Evolutionary conservation across 805 yeast genomes (phyloP).

Genomic region (Zygosaccharomyces kombuchaensis): DNA sequence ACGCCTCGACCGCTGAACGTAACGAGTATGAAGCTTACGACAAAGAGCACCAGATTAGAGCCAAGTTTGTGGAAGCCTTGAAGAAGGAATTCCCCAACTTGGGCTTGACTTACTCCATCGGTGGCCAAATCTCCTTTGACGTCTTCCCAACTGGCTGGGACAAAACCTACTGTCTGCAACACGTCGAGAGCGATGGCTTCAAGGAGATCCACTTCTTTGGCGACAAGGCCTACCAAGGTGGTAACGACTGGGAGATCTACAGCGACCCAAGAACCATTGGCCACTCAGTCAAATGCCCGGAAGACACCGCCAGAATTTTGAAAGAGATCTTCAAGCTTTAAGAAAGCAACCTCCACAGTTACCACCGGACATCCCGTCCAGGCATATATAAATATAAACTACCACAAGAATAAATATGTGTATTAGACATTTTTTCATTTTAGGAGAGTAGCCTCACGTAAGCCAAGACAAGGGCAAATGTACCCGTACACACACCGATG

Average conservation of each 20-base stretch:
- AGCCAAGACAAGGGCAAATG: slow-evolving; percentile 89
- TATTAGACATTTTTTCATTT: not conserved
- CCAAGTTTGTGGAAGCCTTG: slow-evolving; percentile 77
- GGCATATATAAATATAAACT: not conserved
- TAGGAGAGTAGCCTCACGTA: slow-evolving; percentile 73
- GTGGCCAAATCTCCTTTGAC: slow-evolving; percentile 98
- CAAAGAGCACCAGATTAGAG: slow-evolving; percentile 74
- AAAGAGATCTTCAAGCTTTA: slow-evolving; percentile 63
- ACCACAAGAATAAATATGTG: not conserved
- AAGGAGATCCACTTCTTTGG: slow-evolving; percentile 94
- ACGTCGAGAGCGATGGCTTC: slow-evolving; percentile 81
- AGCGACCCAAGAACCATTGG: slow-evolving; percentile 90
- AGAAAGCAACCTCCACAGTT: not conserved
- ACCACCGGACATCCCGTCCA: not conserved
- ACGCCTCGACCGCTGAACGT: slow-evolving; percentile 92
- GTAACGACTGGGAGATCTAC: slow-evolving; percentile 98
- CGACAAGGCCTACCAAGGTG: slow-evolving; percentile 95
- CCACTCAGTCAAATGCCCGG: slow-evolving; percentile 86
- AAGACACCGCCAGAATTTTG: slow-evolving; percentile 80
- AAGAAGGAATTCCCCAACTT: slow-evolving; percentile 77
- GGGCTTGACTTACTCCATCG: slow-evolving; percentile 92
- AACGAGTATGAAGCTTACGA: slow-evolving; percentile 87
- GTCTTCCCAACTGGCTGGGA: slow-evolving; percentile 99
- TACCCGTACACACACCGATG: slow-evolving; percentile 97
- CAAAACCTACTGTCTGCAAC: slow-evolving; percentile 95